These are phyloP conservation scores for Pythium monospermum DNA, from an alignment of 352 stramenopile species.

Conservation along the genomic window DNA sequence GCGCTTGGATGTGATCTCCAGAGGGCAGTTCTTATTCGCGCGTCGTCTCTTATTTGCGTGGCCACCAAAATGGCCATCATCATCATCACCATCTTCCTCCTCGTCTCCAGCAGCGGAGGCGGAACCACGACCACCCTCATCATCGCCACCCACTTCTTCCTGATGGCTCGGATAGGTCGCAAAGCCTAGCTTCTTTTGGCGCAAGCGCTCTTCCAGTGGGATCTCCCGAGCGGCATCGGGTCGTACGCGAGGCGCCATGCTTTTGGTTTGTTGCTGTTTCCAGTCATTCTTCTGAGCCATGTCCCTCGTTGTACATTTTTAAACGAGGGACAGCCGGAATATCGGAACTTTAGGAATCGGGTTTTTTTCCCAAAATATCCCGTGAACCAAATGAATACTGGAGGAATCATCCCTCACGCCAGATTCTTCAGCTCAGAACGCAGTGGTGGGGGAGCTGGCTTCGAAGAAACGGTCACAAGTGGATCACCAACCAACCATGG, in stretches of 20 bases:
- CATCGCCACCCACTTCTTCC: constrained; percentile 3
- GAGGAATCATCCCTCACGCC: no score
- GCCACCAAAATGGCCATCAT: constrained; percentile 6
- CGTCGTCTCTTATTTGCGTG: constrained; percentile 24
- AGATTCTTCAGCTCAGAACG: no score
- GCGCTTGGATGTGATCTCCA: constrained; percentile 82
- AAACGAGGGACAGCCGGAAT: no score
- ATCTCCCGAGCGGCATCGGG: constrained; percentile 41
- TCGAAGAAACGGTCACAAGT: no score
- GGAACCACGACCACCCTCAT: no score
- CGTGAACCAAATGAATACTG: no score
- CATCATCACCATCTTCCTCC: constrained; percentile 13
- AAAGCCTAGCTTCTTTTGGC: constrained; percentile 76
- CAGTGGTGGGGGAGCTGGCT: no score
- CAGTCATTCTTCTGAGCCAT: constrained; percentile 8
- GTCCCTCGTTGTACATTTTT: constrained; percentile 13
- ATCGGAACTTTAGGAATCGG: no score
- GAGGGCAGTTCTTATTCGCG: constrained; percentile 83
- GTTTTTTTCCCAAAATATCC: no score
- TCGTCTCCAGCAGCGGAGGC: constrained; percentile 2
- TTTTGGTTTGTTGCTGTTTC: constrained; percentile 8
- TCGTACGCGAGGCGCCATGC: constrained; percentile 11
- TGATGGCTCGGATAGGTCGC: constrained; percentile 17
- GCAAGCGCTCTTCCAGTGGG: constrained; percentile 72
- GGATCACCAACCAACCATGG: no score